Evolutionary conservation across 169 alveolate genomes (phyloP), one percentile per base, ranked within the genome.

Genomic region (Hammondia hammondi): DNA sequence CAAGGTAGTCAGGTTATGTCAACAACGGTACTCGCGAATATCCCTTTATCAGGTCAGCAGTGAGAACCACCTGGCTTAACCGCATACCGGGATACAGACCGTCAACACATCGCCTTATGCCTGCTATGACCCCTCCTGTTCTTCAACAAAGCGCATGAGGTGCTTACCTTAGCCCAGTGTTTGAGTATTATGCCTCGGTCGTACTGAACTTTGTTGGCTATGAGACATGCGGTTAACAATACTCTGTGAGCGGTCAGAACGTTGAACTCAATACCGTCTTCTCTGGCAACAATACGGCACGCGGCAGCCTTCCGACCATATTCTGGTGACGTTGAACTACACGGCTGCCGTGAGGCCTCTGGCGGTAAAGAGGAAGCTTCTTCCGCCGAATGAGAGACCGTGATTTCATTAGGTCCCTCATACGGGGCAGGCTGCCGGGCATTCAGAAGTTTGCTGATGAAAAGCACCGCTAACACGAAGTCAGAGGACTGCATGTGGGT

Each of bases 151-250:
- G 43, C 43, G 24, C 61, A 21, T 67, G 27, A n/a, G 32, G 4
- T 37, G 45, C 94, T 48, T 93, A 93, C 95, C 95, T 93, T 91
- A 29, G 95, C 95, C 95, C 95, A 93, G 70, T 93, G 95, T 71
- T 88, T 87, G 82, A 93, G 81, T 91, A 84, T 71, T 73, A 91
- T 85, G 39, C 85, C 92, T 48, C 91, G 89, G 37, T 93, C 95
- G 39, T 85, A 71, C 14, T 93, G 95, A 9, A 71, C 72, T 77
- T 93, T 93, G 70, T 90, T 85, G 67, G 95, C 95, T 46, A 93
- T 46, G 43, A 93, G 91, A 39, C 92, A 81, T 17, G 95, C 88
- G 21, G 95, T 93, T 71, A 93, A 77, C 91, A 93, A 88, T 35
- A 93, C 91, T 85, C 95, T 56, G 48, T 93, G 95, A 71, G 95